Evolutionary conservation across 2,329 filamentous ascomycete species (phyloP).

Genomic region (Incumbomyces lentus): DNA sequence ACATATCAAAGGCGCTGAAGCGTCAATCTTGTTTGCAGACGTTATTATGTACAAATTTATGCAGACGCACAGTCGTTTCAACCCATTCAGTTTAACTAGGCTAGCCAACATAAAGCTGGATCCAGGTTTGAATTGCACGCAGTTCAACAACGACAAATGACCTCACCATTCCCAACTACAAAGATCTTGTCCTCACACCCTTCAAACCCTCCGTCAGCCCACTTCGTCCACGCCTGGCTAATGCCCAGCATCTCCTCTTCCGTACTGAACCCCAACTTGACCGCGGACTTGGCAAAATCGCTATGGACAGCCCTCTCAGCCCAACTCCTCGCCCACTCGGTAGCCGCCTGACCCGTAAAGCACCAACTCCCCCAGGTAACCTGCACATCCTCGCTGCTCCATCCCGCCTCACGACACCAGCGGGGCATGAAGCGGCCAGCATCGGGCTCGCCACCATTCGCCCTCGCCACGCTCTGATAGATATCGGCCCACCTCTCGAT

Average conservation of each 20-base stretch:
- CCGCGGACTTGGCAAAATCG: slow-evolving; percentile 16
- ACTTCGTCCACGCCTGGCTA: slow-evolving; percentile 18
- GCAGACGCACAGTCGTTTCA: too few species aligned
- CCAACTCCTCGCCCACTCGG: slow-evolving; percentile 17
- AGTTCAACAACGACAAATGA: slow-evolving; percentile 10
- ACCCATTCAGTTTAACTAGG: too few species aligned
- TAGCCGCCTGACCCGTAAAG: slow-evolving; percentile 13
- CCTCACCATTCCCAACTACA: slow-evolving; percentile 12
- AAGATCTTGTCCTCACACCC: slow-evolving; percentile 9
- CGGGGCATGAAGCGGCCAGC: slow-evolving; percentile 20
- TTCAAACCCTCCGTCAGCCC: slow-evolving; percentile 17
- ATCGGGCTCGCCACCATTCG: slow-evolving; percentile 25
- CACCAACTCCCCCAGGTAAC: slow-evolving; percentile 16
- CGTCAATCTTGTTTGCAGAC: too few species aligned
- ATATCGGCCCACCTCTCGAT: slow-evolving; percentile 21
- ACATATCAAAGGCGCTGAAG: too few species aligned
- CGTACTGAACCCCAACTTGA: slow-evolving; percentile 15
- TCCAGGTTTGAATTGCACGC: too few species aligned
- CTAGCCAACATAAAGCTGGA: too few species aligned
- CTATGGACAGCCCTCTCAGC: slow-evolving; percentile 17
- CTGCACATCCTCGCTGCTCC: slow-evolving; percentile 15
- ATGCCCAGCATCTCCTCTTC: slow-evolving; percentile 18
- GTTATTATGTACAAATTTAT: too few species aligned
- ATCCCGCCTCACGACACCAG: slow-evolving; percentile 23
- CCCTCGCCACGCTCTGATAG: slow-evolving; percentile 22